Evolutionary conservation across 352 stramenopile genomes (phyloP).

Genomic region (Blastocystis sp.): DNA sequence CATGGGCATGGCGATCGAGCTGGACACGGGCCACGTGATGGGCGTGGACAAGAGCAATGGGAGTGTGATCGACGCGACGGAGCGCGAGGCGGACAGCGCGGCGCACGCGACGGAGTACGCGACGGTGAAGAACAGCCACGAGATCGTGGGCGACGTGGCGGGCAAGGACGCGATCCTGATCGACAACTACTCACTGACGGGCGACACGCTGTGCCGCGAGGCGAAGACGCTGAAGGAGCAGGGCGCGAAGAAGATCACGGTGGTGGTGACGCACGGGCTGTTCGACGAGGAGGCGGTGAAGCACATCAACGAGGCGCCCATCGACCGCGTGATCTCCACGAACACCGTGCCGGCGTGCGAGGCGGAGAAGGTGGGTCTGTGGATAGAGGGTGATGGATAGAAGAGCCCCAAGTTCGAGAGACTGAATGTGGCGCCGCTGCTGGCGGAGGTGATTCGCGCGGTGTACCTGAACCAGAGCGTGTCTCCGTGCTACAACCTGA

Average conservation of each 20-base stretch:
- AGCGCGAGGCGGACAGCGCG: constrained; percentile 46
- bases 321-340: constrained; percentile 60
- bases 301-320: constrained; percentile 68
- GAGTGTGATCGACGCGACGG: constrained; percentile 59
- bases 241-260: constrained; percentile 67
- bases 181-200: constrained; percentile 68
- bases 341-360: constrained; percentile 55
- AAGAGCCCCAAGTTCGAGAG: constrained; percentile 67
- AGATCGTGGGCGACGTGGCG: constrained; percentile 69
- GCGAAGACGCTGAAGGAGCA: constrained; percentile 69
- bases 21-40: constrained; percentile 53
- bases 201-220: constrained; percentile 64
- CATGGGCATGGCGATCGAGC: constrained; percentile 55
- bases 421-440: constrained; percentile 60
- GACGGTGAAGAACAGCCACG: constrained; percentile 57
- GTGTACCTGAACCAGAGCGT: constrained; percentile 66
- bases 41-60: constrained; percentile 68
- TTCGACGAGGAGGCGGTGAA: constrained; percentile 69
- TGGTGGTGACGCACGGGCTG: constrained; percentile 68
- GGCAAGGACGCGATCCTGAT: constrained; percentile 71
- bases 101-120: constrained; percentile 43
- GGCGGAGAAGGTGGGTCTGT: constrained; percentile 38
- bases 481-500: constrained; percentile 35
- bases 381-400: constrained; percentile 2
- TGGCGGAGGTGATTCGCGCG: constrained; percentile 61